Conservation (phyloP, 139 green algal species). For the Astrephomene gubernaculifera region DNA sequence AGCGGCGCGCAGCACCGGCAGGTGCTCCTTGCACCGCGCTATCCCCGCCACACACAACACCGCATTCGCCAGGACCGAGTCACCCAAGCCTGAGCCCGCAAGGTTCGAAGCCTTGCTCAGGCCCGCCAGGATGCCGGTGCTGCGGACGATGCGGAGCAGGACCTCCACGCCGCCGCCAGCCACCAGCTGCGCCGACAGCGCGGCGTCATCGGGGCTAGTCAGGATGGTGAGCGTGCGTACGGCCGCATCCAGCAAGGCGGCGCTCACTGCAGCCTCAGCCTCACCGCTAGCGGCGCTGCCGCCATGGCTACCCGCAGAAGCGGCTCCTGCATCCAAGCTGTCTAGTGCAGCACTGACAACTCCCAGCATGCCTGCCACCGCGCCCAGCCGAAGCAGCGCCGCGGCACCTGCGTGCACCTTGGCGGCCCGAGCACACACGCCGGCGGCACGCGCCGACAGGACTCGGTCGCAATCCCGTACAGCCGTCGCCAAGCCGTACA, state of each 20-base stretch:
- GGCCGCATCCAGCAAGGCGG: conserved; percentile 38
- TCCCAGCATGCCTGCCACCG: background rate
- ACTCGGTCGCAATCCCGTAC: background rate
- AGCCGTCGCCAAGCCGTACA: background rate
- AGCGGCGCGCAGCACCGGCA: conserved; percentile 18
- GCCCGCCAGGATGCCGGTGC: background rate
- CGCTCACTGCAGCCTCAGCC: background rate
- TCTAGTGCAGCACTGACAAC: background rate
- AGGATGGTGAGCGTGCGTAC: conserved; percentile 48
- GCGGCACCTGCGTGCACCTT: conserved; percentile 16
- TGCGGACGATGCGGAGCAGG: conserved; percentile 28
- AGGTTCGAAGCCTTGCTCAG: background rate
- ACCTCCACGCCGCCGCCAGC: background rate
- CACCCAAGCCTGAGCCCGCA: background rate
- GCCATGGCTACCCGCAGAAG: background rate
- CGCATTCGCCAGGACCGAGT: conserved; percentile 62
- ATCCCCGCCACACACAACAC: conserved; percentile 50
- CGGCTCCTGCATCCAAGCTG: background rate
- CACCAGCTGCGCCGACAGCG: conserved; percentile 2
- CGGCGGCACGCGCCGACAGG: conserved; percentile 22
- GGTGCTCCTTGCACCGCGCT: conserved; percentile 29
- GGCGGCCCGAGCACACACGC: conserved; percentile 23
- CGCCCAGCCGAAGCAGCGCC: conserved; percentile 27
- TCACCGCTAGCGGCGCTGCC: background rate
- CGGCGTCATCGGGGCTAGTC: conserved; percentile 7